phyloP scores from a whole-genome alignment of 192 early-diverging fungal species.

The Paraglomus brasilianum region DNA sequence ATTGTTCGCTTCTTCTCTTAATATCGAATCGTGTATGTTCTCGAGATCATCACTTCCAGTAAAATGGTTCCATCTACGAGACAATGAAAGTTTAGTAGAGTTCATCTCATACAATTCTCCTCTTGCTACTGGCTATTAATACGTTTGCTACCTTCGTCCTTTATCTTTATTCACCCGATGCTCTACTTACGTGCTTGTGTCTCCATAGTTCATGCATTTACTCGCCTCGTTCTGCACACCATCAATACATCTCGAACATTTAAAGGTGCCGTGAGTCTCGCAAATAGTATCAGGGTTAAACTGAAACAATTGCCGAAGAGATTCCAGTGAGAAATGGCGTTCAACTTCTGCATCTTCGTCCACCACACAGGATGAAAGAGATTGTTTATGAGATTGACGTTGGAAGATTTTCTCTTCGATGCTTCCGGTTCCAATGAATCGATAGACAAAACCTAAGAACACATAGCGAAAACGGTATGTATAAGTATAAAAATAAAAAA shows the following conservation, averaged over 20 bases:
- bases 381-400: conserved; percentile 81
- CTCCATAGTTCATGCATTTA: conserved; percentile 70
- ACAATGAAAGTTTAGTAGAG: neutral
- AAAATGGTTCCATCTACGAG: conserved; percentile 73
- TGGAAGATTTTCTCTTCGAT: conserved; percentile 99
- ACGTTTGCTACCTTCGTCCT: neutral
- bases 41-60: conserved; percentile 50
- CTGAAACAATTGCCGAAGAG: conserved; percentile 87
- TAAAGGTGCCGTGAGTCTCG: conserved; percentile 98
- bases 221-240: conserved; percentile 71
- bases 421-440: conserved; percentile 95
- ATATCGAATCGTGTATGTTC: conserved; percentile 59
- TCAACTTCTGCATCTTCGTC: conserved; percentile 92
- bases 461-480: neutral
- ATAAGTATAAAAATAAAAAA: neutral
- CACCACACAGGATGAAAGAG: conserved; percentile 89
- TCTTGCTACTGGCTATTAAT: no score
- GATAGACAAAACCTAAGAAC: conserved; percentile 88
- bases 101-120: neutral
- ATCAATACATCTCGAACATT: conserved; percentile 85
- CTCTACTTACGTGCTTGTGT: conserved; percentile 65
- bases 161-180: no score
- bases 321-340: conserved; percentile 89
- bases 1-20: conserved; percentile 60
- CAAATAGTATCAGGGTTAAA: conserved; percentile 60